These are phyloP conservation scores for Cyclanthera cordifolia DNA, from an alignment of 306 rosid genomes.

Conservation along the genomic window DNA sequence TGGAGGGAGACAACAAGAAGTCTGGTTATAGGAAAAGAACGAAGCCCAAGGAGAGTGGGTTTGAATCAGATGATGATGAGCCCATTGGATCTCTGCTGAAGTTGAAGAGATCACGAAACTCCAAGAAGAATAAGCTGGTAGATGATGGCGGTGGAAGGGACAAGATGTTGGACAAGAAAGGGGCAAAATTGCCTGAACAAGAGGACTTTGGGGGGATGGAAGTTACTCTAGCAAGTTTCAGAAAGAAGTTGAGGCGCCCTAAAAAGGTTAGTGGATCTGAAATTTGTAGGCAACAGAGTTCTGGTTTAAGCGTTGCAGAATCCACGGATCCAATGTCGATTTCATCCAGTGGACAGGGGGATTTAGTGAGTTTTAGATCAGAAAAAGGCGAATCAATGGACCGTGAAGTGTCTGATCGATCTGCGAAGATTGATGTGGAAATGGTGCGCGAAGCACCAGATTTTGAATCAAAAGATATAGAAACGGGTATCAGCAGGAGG, in stretches of 20 bases:
- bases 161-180: conserved; percentile 25
- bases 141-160: conserved; percentile 31
- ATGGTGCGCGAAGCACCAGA: conserved; percentile 19
- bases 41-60: conserved; percentile 34
- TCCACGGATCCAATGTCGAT: conserved; percentile 21
- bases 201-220: conserved; percentile 62
- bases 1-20: conserved; percentile 62
- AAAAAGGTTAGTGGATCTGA: conserved; percentile 57
- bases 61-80: conserved; percentile 61
- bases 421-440: conserved; percentile 19
- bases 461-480: conserved; percentile 19
- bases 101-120: conserved; percentile 39
- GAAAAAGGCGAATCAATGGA: conserved; percentile 14
- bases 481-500: conserved; percentile 10
- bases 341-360: conserved; percentile 22
- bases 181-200: conserved; percentile 17
- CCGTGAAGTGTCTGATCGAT: conserved; percentile 19
- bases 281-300: conserved; percentile 20
- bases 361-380: conserved; percentile 11
- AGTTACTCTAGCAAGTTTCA: conserved; percentile 82
- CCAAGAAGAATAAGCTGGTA: conserved; percentile 36
- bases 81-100: conserved; percentile 77
- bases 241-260: conserved; percentile 90
- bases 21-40: conserved; percentile 47
- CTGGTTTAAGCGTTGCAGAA: no score